Conservation (phyloP, 2,329 filamentous ascomycete genomes). For the Aspergillus versicolor region DNA sequence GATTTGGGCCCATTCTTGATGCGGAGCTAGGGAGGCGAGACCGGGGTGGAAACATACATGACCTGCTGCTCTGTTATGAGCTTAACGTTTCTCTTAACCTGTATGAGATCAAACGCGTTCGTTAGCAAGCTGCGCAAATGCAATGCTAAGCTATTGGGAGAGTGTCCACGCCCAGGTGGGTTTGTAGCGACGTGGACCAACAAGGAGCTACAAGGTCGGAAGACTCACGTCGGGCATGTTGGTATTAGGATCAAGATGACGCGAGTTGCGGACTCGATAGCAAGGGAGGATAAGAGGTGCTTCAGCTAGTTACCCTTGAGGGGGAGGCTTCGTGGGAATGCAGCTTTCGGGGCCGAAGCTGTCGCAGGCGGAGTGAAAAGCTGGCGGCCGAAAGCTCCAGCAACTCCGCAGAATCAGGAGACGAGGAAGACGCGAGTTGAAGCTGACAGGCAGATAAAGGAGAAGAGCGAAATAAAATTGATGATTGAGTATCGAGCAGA, state of each 20-base stretch:
- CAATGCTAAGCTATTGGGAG: background rate
- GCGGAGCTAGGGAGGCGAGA: conserved; percentile 10
- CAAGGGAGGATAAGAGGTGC: background rate
- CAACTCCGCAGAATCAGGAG: background rate
- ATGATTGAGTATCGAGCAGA: background rate
- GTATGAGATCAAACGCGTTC: conserved; percentile 8
- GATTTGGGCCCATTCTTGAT: background rate
- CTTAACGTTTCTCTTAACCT: conserved; percentile 85
- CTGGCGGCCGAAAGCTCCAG: conserved; percentile 8
- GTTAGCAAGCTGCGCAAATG: conserved; percentile 25
- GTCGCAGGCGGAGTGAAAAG: conserved; percentile 17
- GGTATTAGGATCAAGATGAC: conserved; percentile 1
- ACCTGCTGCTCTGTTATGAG: conserved; percentile 88
- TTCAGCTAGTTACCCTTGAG: background rate
- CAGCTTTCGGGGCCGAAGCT: conserved; percentile 8
- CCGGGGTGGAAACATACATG: conserved; percentile 62
- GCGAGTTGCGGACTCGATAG: conserved; percentile 5
- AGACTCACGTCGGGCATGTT: conserved; percentile 38
- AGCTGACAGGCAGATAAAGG: background rate
- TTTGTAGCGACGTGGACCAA: conserved; percentile 2
- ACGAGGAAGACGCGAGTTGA: background rate
- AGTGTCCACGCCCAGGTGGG: conserved; percentile 6
- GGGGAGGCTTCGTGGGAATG: conserved; percentile 1
- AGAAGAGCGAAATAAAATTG: background rate
- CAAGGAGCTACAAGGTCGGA: background rate